A percentile compares a stretch with the other conserved stretches of the same genome.
These are phyloP conservation scores for Pachyrhizus erosus DNA, from an alignment of 306 rosid genomes.

Conservation along the genomic window DNA sequence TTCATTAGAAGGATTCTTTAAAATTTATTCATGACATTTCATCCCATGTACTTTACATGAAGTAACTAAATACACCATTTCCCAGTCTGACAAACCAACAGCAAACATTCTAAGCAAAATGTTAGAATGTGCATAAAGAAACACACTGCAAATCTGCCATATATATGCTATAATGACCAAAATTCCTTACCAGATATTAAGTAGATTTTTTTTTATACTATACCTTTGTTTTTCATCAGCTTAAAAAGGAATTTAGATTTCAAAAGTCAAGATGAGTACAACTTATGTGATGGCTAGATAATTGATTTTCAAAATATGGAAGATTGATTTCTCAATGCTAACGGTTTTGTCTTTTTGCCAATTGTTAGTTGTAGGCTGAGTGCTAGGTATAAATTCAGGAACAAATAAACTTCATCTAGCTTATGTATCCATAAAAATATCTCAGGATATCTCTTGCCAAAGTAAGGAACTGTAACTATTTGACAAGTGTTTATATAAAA, in stretches of 20 bases:
- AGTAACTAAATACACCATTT: slow-evolving; percentile 3
- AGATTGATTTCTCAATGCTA: background rate
- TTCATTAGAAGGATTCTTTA: background rate
- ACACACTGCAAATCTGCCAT: background rate
- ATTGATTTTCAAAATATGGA: background rate
- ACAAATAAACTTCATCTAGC: background rate
- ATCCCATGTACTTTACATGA: background rate
- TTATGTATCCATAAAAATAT: background rate
- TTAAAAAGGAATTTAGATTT: background rate
- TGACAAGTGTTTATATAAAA: background rate
- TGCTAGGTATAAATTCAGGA: background rate
- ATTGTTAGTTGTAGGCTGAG: background rate
- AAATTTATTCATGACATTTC: background rate
- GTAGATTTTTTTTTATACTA: background rate
- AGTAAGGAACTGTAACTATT: background rate
- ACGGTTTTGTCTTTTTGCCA: slow-evolving; percentile 1
- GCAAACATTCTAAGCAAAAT: background rate
- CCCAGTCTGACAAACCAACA: background rate
- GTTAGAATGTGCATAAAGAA: background rate
- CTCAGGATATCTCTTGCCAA: background rate
- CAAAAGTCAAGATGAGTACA: background rate
- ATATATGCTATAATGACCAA: background rate
- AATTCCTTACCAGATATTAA: background rate
- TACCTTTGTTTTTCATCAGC: background rate
- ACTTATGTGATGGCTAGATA: slow-evolving; percentile 1